Evolutionary conservation across 2,329 filamentous ascomycete species (phyloP).

Genomic region (Xylogone sp.): DNA sequence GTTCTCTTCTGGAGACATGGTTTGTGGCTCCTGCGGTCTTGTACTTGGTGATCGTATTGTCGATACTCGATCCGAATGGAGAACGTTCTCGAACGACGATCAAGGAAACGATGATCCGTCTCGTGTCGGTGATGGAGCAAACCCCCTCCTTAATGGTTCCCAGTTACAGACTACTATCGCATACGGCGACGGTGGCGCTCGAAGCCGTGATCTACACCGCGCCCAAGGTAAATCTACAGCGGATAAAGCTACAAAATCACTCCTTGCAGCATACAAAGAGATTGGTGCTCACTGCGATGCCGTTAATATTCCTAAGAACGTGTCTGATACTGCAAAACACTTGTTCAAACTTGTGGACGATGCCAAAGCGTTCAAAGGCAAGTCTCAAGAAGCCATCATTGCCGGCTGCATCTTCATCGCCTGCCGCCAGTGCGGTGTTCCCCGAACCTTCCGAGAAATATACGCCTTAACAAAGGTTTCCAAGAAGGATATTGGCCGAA

Average conservation of each 20-base stretch:
- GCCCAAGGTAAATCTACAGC: slow-evolving; percentile 77
- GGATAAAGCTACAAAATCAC: slow-evolving; percentile 78
- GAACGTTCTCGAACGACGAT: slow-evolving; percentile 97
- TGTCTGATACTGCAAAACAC: slow-evolving; percentile 87
- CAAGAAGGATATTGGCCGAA: slow-evolving; percentile 95
- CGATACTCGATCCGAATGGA: slow-evolving; percentile 96
- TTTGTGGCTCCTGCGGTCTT: slow-evolving; percentile 87
- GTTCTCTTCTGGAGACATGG: slow-evolving; percentile 86
- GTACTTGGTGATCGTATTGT: slow-evolving; percentile 90
- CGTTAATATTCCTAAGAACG: slow-evolving; percentile 74
- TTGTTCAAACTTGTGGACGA: slow-evolving; percentile 95
- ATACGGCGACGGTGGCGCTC: slow-evolving; percentile 69
- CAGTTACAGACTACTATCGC: slow-evolving; percentile 87
- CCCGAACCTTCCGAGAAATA: slow-evolving; percentile 91
- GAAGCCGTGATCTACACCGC: slow-evolving; percentile 72
- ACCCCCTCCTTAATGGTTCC: slow-evolving; percentile 83
- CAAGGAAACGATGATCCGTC: slow-evolving; percentile 95
- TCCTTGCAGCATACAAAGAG: slow-evolving; percentile 81
- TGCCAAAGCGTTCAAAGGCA: slow-evolving; percentile 90
- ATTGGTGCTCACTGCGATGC: slow-evolving; percentile 85
- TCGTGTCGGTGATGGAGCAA: slow-evolving; percentile 92
- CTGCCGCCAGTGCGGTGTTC: slow-evolving; percentile 82
- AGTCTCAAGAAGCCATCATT: slow-evolving; percentile 88
- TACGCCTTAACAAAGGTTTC: slow-evolving; percentile 88
- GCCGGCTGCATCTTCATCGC: slow-evolving; percentile 97